These are phyloP conservation scores for Acanthochlamys bracteata DNA, from an alignment of 106 monocot genomes.

Conservation along the genomic window DNA sequence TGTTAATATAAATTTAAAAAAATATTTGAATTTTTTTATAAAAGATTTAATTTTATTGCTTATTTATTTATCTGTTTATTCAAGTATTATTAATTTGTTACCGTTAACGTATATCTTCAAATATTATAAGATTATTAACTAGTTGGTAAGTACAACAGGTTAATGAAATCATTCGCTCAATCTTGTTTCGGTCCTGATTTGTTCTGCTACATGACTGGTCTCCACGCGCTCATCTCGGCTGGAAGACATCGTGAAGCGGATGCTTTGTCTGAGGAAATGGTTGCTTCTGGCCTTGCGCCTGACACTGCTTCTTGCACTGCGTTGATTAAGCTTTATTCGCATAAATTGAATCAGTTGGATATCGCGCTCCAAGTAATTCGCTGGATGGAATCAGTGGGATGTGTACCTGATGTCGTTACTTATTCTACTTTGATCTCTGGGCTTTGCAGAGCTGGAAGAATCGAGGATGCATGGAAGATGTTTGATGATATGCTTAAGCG, in stretches of 20 bases:
- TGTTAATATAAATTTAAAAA: no score
- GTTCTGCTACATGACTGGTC: background rate
- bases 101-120: no score
- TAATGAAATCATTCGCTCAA: no score
- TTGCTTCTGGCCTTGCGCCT: background rate
- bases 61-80: no score
- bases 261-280: background rate
- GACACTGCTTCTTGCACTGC: background rate
- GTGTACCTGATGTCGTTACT: background rate
- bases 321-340: background rate
- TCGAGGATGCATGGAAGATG: background rate
- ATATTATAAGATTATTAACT: no score
- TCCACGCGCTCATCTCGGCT: background rate
- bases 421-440: background rate
- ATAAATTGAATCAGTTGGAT: background rate
- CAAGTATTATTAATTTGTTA: no score
- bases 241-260: background rate
- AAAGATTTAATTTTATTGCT: no score
- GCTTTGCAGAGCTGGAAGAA: background rate
- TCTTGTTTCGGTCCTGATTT: background rate
- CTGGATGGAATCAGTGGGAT: background rate
- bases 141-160: no score
- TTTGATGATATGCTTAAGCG: background rate
- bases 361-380: background rate
- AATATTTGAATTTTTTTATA: no score